These are phyloP conservation scores for Reticulascus tulasneorum DNA, from an alignment of 2,329 filamentous ascomycete species.

Conservation along the genomic window DNA sequence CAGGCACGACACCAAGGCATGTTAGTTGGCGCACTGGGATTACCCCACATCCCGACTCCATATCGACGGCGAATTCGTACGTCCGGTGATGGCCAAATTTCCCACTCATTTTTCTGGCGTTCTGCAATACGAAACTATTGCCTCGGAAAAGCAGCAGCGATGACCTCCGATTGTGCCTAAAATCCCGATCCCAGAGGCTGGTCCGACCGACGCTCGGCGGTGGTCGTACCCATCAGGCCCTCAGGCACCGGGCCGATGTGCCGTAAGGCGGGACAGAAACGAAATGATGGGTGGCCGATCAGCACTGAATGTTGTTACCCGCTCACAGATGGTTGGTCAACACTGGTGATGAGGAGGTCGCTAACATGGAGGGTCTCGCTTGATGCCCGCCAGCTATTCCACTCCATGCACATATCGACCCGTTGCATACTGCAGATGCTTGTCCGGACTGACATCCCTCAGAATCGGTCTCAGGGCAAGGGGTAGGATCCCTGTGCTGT, in stretches of 20 bases:
- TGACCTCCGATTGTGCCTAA: too few species aligned
- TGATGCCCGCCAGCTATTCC: conserved; percentile 12
- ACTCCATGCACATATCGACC: conserved; percentile 8
- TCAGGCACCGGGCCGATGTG: conserved; percentile 3
- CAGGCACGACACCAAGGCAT: too few species aligned
- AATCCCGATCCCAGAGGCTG: too few species aligned
- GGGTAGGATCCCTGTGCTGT: conserved; percentile 16
- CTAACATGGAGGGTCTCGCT: not conserved
- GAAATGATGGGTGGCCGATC: conserved; percentile 1
- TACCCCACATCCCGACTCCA: too few species aligned
- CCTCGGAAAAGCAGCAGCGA: too few species aligned
- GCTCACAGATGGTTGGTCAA: conserved; percentile 2
- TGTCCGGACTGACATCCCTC: conserved; percentile 13
- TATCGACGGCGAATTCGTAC: too few species aligned
- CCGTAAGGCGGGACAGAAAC: conserved; percentile 2
- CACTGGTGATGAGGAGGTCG: conserved; percentile 2
- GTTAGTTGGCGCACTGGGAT: too few species aligned
- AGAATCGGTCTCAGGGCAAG: conserved; percentile 18
- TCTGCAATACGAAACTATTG: too few species aligned
- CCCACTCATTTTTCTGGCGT: too few species aligned
- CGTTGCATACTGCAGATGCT: conserved; percentile 9
- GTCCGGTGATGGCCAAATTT: too few species aligned
- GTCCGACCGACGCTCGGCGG: too few species aligned
- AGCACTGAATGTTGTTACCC: not conserved
- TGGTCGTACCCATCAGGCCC: conserved; percentile 4